A percentile compares a stretch with the other conserved stretches of the same genome.
Evolutionary conservation across 768 basidiomycete genomes (phyloP).

Genomic region (Saitozyma podzolica): DNA sequence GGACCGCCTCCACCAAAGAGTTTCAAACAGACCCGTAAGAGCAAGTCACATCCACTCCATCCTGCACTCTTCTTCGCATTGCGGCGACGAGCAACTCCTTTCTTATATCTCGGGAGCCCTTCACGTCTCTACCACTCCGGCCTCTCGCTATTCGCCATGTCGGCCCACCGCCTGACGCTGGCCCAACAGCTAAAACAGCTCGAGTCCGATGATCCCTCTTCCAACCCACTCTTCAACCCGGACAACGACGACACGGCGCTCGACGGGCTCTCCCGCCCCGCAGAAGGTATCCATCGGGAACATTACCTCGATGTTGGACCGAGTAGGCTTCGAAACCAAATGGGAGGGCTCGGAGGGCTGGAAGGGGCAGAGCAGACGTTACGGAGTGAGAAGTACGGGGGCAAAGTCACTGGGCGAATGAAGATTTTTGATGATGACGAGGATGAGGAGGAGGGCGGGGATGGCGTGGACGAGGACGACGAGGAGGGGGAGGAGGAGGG

Average conservation of each 20-base stretch:
- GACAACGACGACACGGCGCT: neutral
- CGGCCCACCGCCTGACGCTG: slow-evolving; percentile 48
- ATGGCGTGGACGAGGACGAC: slow-evolving; percentile 55
- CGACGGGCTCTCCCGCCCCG: neutral
- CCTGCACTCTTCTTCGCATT: neutral
- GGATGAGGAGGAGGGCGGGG: slow-evolving; percentile 32
- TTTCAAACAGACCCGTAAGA: neutral
- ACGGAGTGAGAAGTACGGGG: slow-evolving; percentile 76
- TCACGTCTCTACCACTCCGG: slow-evolving; percentile 7
- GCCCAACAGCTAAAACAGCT: slow-evolving; percentile 78
- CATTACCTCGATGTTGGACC: slow-evolving; percentile 88
- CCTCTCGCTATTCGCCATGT: neutral
- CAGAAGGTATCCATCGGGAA: slow-evolving; percentile 50
- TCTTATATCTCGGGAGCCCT: neutral
- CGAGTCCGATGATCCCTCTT: slow-evolving; percentile 63
- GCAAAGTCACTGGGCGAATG: slow-evolving; percentile 65
- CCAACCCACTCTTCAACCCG: slow-evolving; percentile 57
- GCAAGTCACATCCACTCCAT: too few species aligned
- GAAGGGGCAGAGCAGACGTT: slow-evolving; percentile 45
- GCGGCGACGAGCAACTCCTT: neutral
- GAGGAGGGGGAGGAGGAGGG: slow-evolving; percentile 50
- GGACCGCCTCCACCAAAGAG: neutral
- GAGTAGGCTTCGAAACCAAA: slow-evolving; percentile 66
- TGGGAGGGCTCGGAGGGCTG: slow-evolving; percentile 48
- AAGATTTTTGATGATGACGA: slow-evolving; percentile 53